Evolutionary conservation across 2,329 filamentous ascomycete genomes (phyloP).

Genomic region (Nothophoma quercina): DNA sequence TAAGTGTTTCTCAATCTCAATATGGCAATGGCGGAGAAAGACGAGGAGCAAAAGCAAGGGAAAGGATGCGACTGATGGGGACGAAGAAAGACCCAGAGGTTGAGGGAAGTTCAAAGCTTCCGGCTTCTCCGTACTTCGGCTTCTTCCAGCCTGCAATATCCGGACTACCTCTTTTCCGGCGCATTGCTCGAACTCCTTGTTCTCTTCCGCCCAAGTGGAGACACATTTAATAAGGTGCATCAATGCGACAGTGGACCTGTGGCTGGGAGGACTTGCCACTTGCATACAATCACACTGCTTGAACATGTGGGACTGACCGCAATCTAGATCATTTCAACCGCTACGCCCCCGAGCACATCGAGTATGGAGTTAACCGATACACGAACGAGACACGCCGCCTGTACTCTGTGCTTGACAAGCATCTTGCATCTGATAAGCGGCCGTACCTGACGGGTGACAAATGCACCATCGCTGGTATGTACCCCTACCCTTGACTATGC

Average conservation of each 20-base stretch:
- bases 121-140: background rate
- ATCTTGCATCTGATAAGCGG: constrained; percentile 63
- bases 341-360: constrained; percentile 82
- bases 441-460: constrained; percentile 69
- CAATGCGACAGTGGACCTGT: background rate
- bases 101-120: background rate
- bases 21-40: no score
- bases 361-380: constrained; percentile 84
- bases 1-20: constrained; percentile 28
- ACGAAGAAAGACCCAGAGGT: no score
- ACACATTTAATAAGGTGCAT: background rate
- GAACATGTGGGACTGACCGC: constrained; percentile 9
- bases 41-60: no score
- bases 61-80: no score
- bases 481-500: background rate
- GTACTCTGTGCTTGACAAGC: constrained; percentile 77
- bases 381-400: constrained; percentile 83
- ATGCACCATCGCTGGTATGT: constrained; percentile 59
- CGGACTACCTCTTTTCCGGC: background rate
- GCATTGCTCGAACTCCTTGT: background rate
- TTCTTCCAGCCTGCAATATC: background rate
- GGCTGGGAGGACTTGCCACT: background rate
- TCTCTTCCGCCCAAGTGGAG: background rate
- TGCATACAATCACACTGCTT: background rate
- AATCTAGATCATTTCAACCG: constrained; percentile 75